These are phyloP conservation scores for Pythium brachiatum DNA, from an alignment of 352 stramenopile species.

Conservation along the genomic window DNA sequence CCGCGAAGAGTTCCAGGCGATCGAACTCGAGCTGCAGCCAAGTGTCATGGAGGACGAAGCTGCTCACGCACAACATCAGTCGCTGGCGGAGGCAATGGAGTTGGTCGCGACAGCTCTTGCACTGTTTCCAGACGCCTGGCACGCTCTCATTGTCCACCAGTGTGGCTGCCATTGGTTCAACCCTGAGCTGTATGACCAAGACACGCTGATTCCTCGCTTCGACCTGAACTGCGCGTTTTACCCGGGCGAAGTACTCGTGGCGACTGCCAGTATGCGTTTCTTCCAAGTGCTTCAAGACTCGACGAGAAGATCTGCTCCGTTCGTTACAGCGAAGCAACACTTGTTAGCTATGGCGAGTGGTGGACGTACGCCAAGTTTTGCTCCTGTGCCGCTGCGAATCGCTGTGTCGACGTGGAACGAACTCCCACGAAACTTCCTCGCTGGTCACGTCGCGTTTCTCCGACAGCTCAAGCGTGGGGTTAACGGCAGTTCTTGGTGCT, in stretches of 20 bases:
- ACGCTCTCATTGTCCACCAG: conserved; percentile 7
- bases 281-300: conserved; percentile 3
- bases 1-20: conserved; percentile 13
- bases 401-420: conserved; percentile 1
- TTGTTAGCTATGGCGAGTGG: neutral
- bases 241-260: neutral
- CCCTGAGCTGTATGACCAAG: conserved; percentile 2
- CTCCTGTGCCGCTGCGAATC: neutral
- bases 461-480: neutral
- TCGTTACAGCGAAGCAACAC: conserved; percentile 1
- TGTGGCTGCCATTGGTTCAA: conserved; percentile 16
- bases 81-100: conserved; percentile 13
- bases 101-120: conserved; percentile 18
- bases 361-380: neutral
- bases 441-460: neutral
- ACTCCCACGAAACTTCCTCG: neutral
- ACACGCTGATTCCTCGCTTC: conserved; percentile 8
- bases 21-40: conserved; percentile 12
- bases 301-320: no score
- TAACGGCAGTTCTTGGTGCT: neutral
- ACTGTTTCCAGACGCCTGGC: conserved; percentile 10
- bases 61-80: neutral
- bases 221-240: conserved; percentile 11
- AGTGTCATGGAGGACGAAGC: neutral
- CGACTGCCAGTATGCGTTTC: neutral